A percentile compares a stretch with the other conserved stretches of the same genome.
Evolutionary conservation across 805 yeast species (phyloP).

Genomic region (Ogataea naganishii): DNA sequence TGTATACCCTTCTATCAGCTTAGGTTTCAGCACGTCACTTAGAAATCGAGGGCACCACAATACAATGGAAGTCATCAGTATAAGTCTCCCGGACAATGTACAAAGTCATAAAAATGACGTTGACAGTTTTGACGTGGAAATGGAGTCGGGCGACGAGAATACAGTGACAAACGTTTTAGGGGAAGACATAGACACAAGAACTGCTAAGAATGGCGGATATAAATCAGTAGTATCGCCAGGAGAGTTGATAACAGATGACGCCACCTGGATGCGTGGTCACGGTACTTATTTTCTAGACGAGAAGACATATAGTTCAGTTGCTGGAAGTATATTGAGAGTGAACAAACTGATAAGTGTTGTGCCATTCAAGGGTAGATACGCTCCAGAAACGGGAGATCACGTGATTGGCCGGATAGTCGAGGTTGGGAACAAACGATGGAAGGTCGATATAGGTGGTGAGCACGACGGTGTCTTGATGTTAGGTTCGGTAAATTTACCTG

Average conservation of each 20-base stretch:
- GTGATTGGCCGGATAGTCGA: conserved; percentile 89
- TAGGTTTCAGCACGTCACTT: too few species aligned
- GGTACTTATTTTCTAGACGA: conserved; percentile 81
- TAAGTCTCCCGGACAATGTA: conserved; percentile 24
- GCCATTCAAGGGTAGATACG: conserved; percentile 80
- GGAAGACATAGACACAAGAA: neutral
- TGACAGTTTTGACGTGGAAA: conserved; percentile 25
- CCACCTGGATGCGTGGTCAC: conserved; percentile 98
- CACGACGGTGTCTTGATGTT: conserved; percentile 88
- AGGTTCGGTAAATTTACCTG: conserved; percentile 95
- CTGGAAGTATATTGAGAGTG: conserved; percentile 81
- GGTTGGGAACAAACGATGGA: conserved; percentile 92
- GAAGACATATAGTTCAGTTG: conserved; percentile 81
- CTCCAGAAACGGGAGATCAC: conserved; percentile 96
- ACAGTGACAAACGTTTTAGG: conserved; percentile 4
- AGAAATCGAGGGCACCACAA: too few species aligned
- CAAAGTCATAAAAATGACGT: conserved; percentile 3
- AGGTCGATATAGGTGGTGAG: conserved; percentile 91
- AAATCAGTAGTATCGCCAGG: conserved; percentile 81
- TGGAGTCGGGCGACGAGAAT: conserved; percentile 7
- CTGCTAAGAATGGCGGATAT: conserved; percentile 15
- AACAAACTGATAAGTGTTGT: conserved; percentile 79
- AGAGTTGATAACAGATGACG: conserved; percentile 90
- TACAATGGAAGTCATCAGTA: conserved; percentile 28
- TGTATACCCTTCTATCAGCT: too few species aligned